Evolutionary conservation across 768 basidiomycete species (phyloP).

Genomic region (Polyporus arcularius): DNA sequence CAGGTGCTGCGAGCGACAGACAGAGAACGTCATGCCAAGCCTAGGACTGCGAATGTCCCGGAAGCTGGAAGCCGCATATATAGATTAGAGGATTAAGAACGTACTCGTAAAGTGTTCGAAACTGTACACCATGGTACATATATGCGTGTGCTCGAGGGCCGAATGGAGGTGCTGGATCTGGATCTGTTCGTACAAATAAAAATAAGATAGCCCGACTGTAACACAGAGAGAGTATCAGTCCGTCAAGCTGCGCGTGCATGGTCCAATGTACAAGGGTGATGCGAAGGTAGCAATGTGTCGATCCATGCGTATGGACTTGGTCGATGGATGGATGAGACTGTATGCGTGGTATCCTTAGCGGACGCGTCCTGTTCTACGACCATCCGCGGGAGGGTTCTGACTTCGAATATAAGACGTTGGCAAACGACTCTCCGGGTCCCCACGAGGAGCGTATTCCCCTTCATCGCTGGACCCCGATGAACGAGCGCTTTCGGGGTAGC

Average conservation of each 20-base stretch:
- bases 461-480: slow-evolving; percentile 3
- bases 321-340: background rate
- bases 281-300: background rate
- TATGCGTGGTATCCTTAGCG: background rate
- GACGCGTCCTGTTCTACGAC: background rate
- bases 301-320: too few relatives aligned
- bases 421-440: slow-evolving; percentile 8
- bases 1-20: too few relatives aligned
- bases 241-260: too few relatives aligned
- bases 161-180: background rate
- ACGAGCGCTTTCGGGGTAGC: background rate
- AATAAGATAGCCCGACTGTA: background rate
- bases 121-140: background rate
- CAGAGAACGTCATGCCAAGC: too few relatives aligned
- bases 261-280: background rate
- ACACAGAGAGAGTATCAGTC: background rate
- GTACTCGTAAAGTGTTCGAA: too few relatives aligned
- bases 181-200: slow-evolving; percentile 11
- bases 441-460: slow-evolving; percentile 2
- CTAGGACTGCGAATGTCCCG: too few relatives aligned
- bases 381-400: background rate
- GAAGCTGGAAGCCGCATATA: too few relatives aligned
- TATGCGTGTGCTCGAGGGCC: background rate
- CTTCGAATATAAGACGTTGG: slow-evolving; percentile 12
- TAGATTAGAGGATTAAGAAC: too few relatives aligned